These are phyloP conservation scores for Sparassis latifolia DNA, from an alignment of 1,284 basidiomycete genomes.

Conservation along the genomic window DNA sequence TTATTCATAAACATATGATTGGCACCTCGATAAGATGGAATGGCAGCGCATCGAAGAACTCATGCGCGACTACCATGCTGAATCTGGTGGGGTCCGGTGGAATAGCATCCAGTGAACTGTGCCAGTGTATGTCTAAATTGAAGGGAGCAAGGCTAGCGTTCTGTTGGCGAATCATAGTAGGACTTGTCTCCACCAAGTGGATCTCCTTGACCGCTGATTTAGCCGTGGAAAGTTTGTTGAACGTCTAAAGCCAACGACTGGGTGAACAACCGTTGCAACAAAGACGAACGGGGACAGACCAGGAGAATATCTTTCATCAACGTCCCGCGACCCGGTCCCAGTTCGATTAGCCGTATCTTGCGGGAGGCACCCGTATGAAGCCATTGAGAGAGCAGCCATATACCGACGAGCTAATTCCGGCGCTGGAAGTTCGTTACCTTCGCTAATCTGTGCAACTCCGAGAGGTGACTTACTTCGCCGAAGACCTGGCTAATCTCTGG, in stretches of 20 bases:
- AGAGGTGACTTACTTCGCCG: slow-evolving; percentile 70
- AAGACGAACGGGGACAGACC: slow-evolving; percentile 37
- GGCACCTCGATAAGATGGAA: slow-evolving; percentile 83
- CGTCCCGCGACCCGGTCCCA: slow-evolving; percentile 93
- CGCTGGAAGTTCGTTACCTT: slow-evolving; percentile 32
- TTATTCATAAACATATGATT: no score
- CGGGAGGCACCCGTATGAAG: slow-evolving; percentile 45
- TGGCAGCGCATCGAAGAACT: slow-evolving; percentile 97
- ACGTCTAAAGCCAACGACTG: slow-evolving; percentile 5
- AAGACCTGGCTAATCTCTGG: slow-evolving; percentile 97
- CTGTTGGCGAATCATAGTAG: slow-evolving; percentile 62
- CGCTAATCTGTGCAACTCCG: slow-evolving; percentile 2
- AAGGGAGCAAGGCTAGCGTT: slow-evolving; percentile 40
- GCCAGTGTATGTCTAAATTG: slow-evolving; percentile 58
- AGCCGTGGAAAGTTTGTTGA: slow-evolving; percentile 33
- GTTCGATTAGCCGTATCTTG: slow-evolving; percentile 75
- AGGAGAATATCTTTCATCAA: slow-evolving; percentile 88
- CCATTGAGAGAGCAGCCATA: slow-evolving; percentile 87
- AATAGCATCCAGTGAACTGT: slow-evolving; percentile 69
- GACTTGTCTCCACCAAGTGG: slow-evolving; percentile 80
- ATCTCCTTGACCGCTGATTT: slow-evolving; percentile 44
- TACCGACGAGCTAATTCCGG: slow-evolving; percentile 61
- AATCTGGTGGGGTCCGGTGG: slow-evolving; percentile 49
- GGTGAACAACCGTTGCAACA: slow-evolving; percentile 41
- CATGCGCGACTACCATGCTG: slow-evolving; percentile 90